Evolutionary conservation across 352 stramenopile species (phyloP).

Genomic region (Globisporangium nodosum): DNA sequence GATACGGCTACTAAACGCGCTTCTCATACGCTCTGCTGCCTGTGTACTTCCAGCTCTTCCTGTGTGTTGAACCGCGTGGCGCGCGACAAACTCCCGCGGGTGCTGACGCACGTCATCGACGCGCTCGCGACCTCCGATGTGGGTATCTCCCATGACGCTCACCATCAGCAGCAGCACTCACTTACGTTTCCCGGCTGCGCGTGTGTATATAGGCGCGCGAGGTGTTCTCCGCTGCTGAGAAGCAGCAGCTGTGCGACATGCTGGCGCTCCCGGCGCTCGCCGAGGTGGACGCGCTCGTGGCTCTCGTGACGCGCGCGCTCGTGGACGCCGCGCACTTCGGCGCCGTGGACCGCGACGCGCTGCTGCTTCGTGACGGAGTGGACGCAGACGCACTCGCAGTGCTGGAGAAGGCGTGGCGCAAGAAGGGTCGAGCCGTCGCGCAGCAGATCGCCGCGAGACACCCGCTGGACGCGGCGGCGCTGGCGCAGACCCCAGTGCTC

Average conservation of each 20-base stretch:
- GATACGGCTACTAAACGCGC: neutral
- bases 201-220: conserved; percentile 10
- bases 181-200: neutral
- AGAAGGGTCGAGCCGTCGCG: conserved; percentile 28
- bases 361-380: conserved; percentile 18
- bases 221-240: conserved; percentile 43
- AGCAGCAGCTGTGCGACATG: conserved; percentile 37
- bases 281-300: conserved; percentile 38
- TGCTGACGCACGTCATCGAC: conserved; percentile 52
- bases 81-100: conserved; percentile 39
- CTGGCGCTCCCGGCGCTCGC: conserved; percentile 22
- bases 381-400: conserved; percentile 19
- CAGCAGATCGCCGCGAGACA: conserved; percentile 10
- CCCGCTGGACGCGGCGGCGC: conserved; percentile 6
- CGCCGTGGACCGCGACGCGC: conserved; percentile 22
- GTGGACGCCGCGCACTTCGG: conserved; percentile 38
- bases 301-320: conserved; percentile 26
- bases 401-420: conserved; percentile 54
- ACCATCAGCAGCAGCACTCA: neutral
- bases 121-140: conserved; percentile 34
- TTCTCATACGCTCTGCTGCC: too few relatives aligned
- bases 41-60: too few relatives aligned
- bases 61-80: conserved; percentile 36
- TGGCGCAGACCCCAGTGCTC: conserved; percentile 10
- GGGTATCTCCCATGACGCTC: neutral